These are phyloP conservation scores for Penicillium sp. DNA, from an alignment of 2,329 filamentous ascomycete genomes.

Conservation along the genomic window DNA sequence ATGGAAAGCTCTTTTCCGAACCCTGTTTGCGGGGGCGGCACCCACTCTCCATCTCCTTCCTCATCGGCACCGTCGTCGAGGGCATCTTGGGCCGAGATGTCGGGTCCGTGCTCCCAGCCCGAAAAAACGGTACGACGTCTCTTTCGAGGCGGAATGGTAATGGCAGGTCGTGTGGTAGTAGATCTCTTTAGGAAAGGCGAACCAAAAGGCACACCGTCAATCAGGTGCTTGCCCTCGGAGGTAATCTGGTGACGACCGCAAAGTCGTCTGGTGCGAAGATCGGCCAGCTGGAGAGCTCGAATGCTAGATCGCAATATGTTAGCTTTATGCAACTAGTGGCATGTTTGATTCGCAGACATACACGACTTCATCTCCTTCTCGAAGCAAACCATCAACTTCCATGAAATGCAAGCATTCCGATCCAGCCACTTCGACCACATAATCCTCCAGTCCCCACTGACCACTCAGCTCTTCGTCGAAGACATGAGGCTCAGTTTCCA, in stretches of 20 bases:
- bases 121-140: conserved; percentile 51
- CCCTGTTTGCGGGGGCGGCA: conserved; percentile 26
- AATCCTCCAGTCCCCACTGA: conserved; percentile 87
- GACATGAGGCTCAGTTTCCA: conserved; percentile 63
- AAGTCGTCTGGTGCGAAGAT: conserved; percentile 71
- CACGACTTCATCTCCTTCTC: conserved; percentile 82
- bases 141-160: conserved; percentile 75
- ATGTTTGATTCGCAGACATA: conserved; percentile 45
- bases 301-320: conserved; percentile 57
- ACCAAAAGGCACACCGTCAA: conserved; percentile 85
- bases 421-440: conserved; percentile 76
- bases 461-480: conserved; percentile 38
- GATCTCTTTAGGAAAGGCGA: conserved; percentile 64
- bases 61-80: conserved; percentile 19
- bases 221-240: conserved; percentile 72
- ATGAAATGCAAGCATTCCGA: conserved; percentile 92
- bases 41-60: conserved; percentile 36
- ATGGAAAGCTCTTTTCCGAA: conserved; percentile 31
- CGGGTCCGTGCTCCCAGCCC: conserved; percentile 27
- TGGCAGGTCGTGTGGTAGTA: conserved; percentile 62
- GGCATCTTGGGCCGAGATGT: conserved; percentile 7
- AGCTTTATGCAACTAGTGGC: not conserved
- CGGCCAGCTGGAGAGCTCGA: conserved; percentile 72
- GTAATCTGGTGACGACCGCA: conserved; percentile 82
- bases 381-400: conserved; percentile 67